phyloP scores from a whole-genome alignment of 345 rosid species.

The Streptanthus diversifolius region DNA sequence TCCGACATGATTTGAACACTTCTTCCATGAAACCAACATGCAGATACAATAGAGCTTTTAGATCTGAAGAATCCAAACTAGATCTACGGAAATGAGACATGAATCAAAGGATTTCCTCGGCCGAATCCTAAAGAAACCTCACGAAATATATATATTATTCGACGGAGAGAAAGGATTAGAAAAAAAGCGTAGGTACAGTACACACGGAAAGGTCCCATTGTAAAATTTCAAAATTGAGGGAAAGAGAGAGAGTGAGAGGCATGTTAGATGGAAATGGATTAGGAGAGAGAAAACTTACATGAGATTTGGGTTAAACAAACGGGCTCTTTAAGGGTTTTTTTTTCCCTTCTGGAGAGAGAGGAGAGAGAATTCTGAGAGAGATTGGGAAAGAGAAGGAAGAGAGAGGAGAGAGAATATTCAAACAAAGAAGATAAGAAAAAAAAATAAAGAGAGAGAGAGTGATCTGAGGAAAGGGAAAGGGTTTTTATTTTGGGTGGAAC shows the following conservation, averaged over 20 bases:
- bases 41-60: constrained; percentile 9
- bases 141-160: background rate
- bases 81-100: constrained; percentile 26
- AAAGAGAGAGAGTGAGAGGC: constrained; percentile 8
- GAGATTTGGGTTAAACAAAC: constrained; percentile 53
- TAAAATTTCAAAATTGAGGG: constrained; percentile 13
- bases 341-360: constrained; percentile 80
- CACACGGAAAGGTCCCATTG: constrained; percentile 47
- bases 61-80: constrained; percentile 23
- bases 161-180: background rate
- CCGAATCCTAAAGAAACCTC: background rate
- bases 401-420: constrained; percentile 40
- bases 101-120: background rate
- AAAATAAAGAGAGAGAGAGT: constrained; percentile 14
- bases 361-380: constrained; percentile 46
- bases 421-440: constrained; percentile 25
- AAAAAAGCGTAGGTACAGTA: constrained; percentile 36
- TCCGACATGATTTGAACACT: background rate
- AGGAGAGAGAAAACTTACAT: constrained; percentile 94
- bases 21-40: background rate
- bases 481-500: constrained; percentile 20
- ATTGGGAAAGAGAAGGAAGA: constrained; percentile 35
- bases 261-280: constrained; percentile 43
- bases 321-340: constrained; percentile 34
- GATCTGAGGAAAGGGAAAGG: constrained; percentile 46